A percentile compares a stretch with the other conserved stretches of the same genome.
These are phyloP conservation scores for Cynara cardunculus DNA, from an alignment of 129 eudicot species.

Conservation along the genomic window DNA sequence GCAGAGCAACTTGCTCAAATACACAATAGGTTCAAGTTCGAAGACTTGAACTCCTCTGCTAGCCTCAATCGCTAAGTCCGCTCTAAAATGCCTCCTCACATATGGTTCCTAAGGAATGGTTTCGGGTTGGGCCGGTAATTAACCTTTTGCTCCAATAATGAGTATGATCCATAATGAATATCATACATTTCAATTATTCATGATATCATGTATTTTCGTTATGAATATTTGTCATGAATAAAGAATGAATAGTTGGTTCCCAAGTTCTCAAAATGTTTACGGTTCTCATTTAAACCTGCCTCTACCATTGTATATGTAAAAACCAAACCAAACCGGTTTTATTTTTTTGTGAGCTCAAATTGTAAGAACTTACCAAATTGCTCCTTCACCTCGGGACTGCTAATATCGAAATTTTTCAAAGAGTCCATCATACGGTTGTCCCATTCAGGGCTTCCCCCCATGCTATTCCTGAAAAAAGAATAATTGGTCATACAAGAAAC, in stretches of 20 bases:
- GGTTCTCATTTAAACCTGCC: background rate
- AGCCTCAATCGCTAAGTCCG: no score
- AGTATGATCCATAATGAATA: background rate
- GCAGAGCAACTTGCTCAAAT: no score
- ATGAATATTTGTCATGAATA: background rate
- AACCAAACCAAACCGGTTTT: no score
- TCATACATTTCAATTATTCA: background rate
- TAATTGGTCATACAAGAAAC: background rate
- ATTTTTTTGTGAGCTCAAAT: background rate
- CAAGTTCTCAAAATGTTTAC: background rate
- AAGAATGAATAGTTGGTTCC: background rate
- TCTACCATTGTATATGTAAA: background rate
- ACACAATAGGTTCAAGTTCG: no score
- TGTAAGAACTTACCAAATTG: conserved; percentile 71
- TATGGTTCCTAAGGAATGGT: no score
- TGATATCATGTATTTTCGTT: background rate
- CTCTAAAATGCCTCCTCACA: no score
- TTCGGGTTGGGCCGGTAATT: no score
- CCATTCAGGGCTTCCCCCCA: conserved; percentile 91
- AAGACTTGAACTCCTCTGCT: no score
- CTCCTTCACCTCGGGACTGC: conserved; percentile 91
- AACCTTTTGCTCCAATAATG: no score
- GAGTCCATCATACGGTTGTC: conserved; percentile 80
- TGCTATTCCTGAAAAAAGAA: conserved; percentile 55
- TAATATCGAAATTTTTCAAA: conserved; percentile 72